These are phyloP conservation scores for Hordeum pubiflorum DNA, from an alignment of 202 grass and related monocot species.

Conservation along the genomic window DNA sequence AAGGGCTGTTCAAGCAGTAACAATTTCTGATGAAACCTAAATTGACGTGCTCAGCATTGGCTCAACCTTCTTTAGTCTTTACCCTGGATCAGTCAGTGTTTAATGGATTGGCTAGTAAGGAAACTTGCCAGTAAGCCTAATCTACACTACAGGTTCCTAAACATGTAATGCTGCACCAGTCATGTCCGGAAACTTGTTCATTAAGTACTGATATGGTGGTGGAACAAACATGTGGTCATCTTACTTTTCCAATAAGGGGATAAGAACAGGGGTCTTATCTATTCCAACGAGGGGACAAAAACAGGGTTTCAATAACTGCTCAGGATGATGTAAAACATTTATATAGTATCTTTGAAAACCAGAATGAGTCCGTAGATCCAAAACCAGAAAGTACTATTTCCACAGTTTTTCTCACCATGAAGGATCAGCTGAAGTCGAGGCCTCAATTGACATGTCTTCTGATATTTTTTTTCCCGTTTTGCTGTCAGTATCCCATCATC, in stretches of 20 bases:
- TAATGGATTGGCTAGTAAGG: neutral
- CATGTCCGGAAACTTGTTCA: neutral
- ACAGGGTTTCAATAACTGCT: neutral
- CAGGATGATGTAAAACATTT: neutral
- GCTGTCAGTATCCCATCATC: neutral
- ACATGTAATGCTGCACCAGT: neutral
- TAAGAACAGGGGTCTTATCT: neutral
- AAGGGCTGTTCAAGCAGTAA: constrained; percentile 12
- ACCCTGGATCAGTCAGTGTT: neutral
- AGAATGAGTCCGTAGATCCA: neutral
- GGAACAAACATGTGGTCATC: neutral
- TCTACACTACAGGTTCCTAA: constrained; percentile 3
- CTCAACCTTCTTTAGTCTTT: neutral
- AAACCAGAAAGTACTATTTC: neutral
- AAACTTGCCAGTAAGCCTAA: neutral
- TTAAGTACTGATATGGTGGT: neutral
- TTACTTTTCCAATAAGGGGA: neutral
- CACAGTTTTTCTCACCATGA: constrained; percentile 7
- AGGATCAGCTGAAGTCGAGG: neutral
- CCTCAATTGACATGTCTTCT: neutral
- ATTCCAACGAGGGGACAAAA: neutral
- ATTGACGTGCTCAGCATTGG: neutral
- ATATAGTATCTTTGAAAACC: constrained; percentile 3
- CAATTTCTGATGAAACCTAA: constrained; percentile 3
- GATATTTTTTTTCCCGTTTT: neutral